Conservation (phyloP, 768 basidiomycete species). For the Lactifluus volemus region DNA sequence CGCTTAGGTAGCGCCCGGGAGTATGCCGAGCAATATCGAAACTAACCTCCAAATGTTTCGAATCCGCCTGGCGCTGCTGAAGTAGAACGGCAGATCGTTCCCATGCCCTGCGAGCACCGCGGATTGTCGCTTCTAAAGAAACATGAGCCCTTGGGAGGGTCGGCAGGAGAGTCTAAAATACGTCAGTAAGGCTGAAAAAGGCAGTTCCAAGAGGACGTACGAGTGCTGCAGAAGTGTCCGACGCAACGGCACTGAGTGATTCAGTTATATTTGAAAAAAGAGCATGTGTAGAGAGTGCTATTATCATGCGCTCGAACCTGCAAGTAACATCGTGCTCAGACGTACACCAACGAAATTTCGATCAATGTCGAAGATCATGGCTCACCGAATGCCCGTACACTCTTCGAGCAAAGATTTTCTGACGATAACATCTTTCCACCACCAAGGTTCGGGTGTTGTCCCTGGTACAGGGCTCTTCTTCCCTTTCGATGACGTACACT, state of each 20-base stretch:
- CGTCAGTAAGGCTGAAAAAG: slow-evolving; percentile 8
- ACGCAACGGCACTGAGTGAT: slow-evolving; percentile 9
- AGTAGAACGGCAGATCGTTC: slow-evolving; percentile 31
- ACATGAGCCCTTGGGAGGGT: slow-evolving; percentile 31
- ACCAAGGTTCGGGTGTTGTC: slow-evolving; percentile 27
- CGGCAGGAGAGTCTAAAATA: slow-evolving; percentile 22
- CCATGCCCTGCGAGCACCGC: slow-evolving; percentile 30
- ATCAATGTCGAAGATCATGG: neutral
- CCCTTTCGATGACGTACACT: slow-evolving; percentile 17
- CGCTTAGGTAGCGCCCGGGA: neutral
- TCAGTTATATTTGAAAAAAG: slow-evolving; percentile 29
- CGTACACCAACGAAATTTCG: slow-evolving; percentile 1
- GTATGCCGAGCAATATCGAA: neutral
- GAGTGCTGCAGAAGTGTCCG: slow-evolving; percentile 6
- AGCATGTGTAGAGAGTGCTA: slow-evolving; percentile 46
- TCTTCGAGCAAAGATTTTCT: slow-evolving; percentile 49
- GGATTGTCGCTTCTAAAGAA: slow-evolving; percentile 26
- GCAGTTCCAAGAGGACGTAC: neutral
- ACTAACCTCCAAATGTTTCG: slow-evolving; percentile 23
- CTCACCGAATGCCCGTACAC: slow-evolving; percentile 42
- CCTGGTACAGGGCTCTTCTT: slow-evolving; percentile 12
- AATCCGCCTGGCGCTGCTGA: slow-evolving; percentile 27
- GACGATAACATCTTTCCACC: slow-evolving; percentile 52
- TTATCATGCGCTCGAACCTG: slow-evolving; percentile 44
- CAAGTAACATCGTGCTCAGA: slow-evolving; percentile 3